phyloP scores from a whole-genome alignment of 495 filamentous ascomycete genomes.

The Aspergillus haitiensis region DNA sequence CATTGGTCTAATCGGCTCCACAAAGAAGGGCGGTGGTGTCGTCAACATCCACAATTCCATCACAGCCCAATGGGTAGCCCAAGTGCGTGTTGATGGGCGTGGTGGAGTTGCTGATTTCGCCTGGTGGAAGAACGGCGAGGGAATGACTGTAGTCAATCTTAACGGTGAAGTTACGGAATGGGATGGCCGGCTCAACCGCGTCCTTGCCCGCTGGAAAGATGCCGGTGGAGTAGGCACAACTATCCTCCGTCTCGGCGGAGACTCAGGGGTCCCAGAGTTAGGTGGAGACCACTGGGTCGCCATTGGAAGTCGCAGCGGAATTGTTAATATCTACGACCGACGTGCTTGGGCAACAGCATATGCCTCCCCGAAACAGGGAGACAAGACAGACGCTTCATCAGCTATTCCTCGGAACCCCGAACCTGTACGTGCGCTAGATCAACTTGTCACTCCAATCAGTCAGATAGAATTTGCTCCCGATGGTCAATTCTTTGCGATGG shows the following conservation, averaged over 20 bases:
- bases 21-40: slow-evolving; percentile 78
- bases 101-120: slow-evolving; percentile 84
- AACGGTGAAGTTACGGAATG: slow-evolving; percentile 94
- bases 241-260: slow-evolving; percentile 73
- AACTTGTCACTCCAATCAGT: slow-evolving; percentile 80
- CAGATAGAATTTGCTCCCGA: slow-evolving; percentile 79
- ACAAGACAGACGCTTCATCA: slow-evolving; percentile 39
- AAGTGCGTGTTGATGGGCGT: slow-evolving; percentile 77
- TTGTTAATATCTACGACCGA: slow-evolving; percentile 93
- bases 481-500: slow-evolving; percentile 84
- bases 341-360: slow-evolving; percentile 53
- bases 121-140: slow-evolving; percentile 85
- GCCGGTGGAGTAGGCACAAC: slow-evolving; percentile 87
- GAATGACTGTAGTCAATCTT: slow-evolving; percentile 74
- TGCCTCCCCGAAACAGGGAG: slow-evolving; percentile 31
- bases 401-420: slow-evolving; percentile 62
- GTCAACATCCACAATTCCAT: slow-evolving; percentile 79
- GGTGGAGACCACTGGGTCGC: slow-evolving; percentile 89
- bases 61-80: slow-evolving; percentile 86
- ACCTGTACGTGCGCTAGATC: slow-evolving; percentile 71
- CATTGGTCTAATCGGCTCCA: slow-evolving; percentile 74
- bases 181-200: slow-evolving; percentile 61
- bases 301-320: slow-evolving; percentile 77
- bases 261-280: slow-evolving; percentile 54
- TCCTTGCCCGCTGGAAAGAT: slow-evolving; percentile 82